Conservation (phyloP, 371 early-diverging fungal genomes). For the Lichtheimia ramosa region DNA sequence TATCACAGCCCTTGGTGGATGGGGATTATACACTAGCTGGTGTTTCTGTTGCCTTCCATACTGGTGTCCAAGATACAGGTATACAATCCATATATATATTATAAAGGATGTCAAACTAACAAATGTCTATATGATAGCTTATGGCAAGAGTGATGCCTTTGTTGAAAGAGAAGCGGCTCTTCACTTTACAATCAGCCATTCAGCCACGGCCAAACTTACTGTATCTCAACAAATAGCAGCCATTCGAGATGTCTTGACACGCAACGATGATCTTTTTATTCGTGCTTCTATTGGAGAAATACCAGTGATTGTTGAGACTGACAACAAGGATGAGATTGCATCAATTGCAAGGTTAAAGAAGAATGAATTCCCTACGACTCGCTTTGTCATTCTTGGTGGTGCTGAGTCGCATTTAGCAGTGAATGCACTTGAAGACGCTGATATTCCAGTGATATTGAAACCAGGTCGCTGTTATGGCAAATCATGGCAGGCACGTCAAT, state of each 20-base stretch:
- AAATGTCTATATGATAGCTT: slow-evolving; percentile 4
- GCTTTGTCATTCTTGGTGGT: slow-evolving; percentile 62
- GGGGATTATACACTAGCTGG: slow-evolving; percentile 41
- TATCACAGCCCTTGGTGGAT: slow-evolving; percentile 49
- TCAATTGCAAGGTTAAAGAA: slow-evolving; percentile 59
- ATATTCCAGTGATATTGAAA: slow-evolving; percentile 65
- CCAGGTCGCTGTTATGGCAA: slow-evolving; percentile 71
- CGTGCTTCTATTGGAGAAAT: slow-evolving; percentile 59
- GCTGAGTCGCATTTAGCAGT: slow-evolving; percentile 74
- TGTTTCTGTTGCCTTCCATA: slow-evolving; percentile 56
- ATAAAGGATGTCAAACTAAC: no score
- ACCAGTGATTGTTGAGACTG: slow-evolving; percentile 62
- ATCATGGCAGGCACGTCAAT: slow-evolving; percentile 66
- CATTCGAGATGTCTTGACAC: slow-evolving; percentile 48
- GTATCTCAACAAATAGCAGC: slow-evolving; percentile 68
- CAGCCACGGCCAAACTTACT: slow-evolving; percentile 20
- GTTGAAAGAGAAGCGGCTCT: slow-evolving; percentile 63
- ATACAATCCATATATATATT: not conserved
- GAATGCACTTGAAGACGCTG: slow-evolving; percentile 46
- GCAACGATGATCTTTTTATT: slow-evolving; percentile 25
- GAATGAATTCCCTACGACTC: slow-evolving; percentile 20
- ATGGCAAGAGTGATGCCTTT: slow-evolving; percentile 44
- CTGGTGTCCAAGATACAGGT: slow-evolving; percentile 47
- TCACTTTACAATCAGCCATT: slow-evolving; percentile 44
- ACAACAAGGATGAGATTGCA: slow-evolving; percentile 75